phyloP scores from a whole-genome alignment of 2,329 filamentous ascomycete species.

The Zalaria obscura region DNA sequence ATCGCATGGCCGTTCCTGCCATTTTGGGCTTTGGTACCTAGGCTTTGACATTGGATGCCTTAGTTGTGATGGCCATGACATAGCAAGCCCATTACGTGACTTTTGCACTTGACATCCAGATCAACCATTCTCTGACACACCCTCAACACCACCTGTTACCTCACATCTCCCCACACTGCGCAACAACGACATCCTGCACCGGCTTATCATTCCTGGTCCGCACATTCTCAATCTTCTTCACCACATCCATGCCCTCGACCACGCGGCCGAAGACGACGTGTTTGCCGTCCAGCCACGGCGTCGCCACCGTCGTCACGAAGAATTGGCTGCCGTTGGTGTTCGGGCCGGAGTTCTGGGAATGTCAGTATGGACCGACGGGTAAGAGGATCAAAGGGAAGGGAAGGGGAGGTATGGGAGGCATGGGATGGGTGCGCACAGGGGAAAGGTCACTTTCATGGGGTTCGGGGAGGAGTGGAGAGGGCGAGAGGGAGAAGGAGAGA shows the following conservation, averaged over 20 bases:
- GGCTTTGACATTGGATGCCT: too few species aligned
- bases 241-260: conserved; percentile 76
- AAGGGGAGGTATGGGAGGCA: background rate
- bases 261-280: conserved; percentile 94
- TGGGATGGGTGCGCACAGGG: background rate
- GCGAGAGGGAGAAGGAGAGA: background rate
- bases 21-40: too few species aligned
- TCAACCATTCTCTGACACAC: background rate
- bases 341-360: conserved; percentile 63
- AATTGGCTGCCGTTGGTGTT: conserved; percentile 94
- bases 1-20: too few species aligned
- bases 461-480: background rate
- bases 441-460: background rate
- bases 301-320: conserved; percentile 85
- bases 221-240: conserved; percentile 83
- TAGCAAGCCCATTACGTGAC: conserved; percentile 50
- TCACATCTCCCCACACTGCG: conserved; percentile 88
- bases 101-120: conserved; percentile 51
- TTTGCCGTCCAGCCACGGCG: conserved; percentile 80
- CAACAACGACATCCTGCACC: conserved; percentile 68
- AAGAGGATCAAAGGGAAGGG: conserved; percentile 2
- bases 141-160: background rate
- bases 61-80: conserved; percentile 37
- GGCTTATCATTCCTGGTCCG: conserved; percentile 72
- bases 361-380: background rate